Conservation (phyloP, 2,329 filamentous ascomycete genomes). For the Colletotrichum paranaense region DNA sequence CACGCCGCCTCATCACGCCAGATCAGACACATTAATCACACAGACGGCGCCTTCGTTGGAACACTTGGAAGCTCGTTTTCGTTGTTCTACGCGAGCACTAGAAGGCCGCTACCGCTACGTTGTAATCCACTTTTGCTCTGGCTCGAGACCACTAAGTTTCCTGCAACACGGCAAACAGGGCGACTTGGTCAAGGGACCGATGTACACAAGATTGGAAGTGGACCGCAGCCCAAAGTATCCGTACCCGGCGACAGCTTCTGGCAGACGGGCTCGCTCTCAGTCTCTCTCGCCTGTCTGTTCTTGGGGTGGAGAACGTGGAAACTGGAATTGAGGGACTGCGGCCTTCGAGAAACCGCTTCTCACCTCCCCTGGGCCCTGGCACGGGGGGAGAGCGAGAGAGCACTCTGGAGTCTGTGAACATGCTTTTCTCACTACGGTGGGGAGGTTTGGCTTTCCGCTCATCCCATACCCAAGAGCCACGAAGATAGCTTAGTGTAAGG, state of each 20-base stretch:
- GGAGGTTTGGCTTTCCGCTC: not conserved
- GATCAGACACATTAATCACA: not conserved
- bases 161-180: conserved; percentile 16
- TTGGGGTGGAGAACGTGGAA: not conserved
- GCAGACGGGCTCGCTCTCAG: not conserved
- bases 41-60: not conserved
- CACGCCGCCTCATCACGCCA: not conserved
- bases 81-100: not conserved
- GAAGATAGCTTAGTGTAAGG: not conserved
- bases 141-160: not conserved
- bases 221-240: not conserved
- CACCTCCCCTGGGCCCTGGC: not conserved
- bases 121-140: not conserved
- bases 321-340: not conserved
- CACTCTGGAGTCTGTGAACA: not conserved
- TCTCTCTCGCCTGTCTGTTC: not conserved
- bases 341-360: conserved; percentile 1
- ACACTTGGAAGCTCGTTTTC: not conserved
- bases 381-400: not conserved
- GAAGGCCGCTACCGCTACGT: not conserved
- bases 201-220: conserved; percentile 24
- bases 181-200: conserved; percentile 3
- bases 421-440: conserved; percentile 16
- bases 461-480: not conserved
- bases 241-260: not conserved